Conservation (phyloP, 129 eudicot genomes). For the Helianthus annuus region DNA sequence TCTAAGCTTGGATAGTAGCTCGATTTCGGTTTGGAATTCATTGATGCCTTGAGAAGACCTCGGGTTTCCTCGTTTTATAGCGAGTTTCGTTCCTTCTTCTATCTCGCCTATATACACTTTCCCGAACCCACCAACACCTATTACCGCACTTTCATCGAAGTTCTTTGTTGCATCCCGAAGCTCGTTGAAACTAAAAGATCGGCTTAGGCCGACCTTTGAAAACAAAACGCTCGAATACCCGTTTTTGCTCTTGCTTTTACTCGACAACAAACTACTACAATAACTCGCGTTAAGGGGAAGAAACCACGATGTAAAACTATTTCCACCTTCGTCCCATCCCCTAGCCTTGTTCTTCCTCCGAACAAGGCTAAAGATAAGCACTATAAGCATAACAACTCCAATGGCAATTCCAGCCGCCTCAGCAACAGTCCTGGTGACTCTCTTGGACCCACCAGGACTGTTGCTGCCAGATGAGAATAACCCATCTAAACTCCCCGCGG, state of each 20-base stretch:
- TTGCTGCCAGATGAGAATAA: conserved; percentile 54
- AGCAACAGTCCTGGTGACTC: conserved; percentile 33
- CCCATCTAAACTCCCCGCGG: conserved; percentile 74
- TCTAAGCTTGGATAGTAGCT: conserved; percentile 77
- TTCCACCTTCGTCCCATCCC: conserved; percentile 56
- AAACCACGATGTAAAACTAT: conserved; percentile 83
- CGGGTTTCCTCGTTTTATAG: conserved; percentile 83
- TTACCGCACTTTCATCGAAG: conserved; percentile 74
- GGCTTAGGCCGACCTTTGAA: conserved; percentile 59
- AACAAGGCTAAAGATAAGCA: conserved; percentile 38
- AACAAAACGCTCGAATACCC: conserved; percentile 50
- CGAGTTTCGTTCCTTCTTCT: conserved; percentile 72
- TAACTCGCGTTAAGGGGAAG: conserved; percentile 70
- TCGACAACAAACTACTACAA: conserved; percentile 52
- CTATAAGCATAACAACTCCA: conserved; percentile 42
- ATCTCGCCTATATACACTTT: conserved; percentile 80
- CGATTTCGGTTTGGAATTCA: conserved; percentile 87
- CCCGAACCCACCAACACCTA: conserved; percentile 98
- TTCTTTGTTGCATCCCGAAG: conserved; percentile 67
- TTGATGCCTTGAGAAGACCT: conserved; percentile 89
- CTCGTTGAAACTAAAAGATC: conserved; percentile 61
- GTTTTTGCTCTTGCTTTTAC: conserved; percentile 57
- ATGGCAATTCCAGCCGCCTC: conserved; percentile 53
- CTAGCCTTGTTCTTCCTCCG: conserved; percentile 50
- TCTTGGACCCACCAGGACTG: conserved; percentile 27